Conservation (phyloP, 164 flowering plant genomes). For the Annona cherimola region DNA sequence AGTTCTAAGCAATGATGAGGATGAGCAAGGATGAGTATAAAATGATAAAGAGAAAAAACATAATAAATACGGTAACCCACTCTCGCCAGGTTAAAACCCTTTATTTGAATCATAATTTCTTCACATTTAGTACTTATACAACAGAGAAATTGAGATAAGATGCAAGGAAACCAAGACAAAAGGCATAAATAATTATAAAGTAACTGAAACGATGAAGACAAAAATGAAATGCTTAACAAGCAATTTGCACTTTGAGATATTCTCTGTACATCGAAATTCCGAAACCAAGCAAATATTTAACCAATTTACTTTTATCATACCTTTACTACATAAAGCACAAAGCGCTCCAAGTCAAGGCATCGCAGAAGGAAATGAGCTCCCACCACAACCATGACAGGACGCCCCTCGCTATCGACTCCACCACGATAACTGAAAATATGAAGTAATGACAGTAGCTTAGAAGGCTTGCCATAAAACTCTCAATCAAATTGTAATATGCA, state of each 20-base stretch:
- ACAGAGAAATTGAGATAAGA: not conserved
- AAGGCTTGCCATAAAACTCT: not conserved
- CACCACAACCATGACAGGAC: constrained; percentile 97
- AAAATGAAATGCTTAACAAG: too few relatives aligned
- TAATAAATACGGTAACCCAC: too few relatives aligned
- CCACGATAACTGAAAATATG: constrained; percentile 77
- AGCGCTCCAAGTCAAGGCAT: constrained; percentile 98
- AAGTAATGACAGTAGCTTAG: not conserved
- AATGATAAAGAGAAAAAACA: too few relatives aligned
- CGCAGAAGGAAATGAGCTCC: constrained; percentile 98
- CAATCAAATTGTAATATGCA: not conserved
- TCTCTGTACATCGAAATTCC: not conserved
- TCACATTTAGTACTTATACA: not conserved
- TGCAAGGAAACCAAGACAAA: not conserved
- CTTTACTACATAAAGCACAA: constrained; percentile 85
- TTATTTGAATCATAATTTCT: too few relatives aligned
- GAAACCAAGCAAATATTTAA: not conserved
- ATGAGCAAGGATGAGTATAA: too few relatives aligned
- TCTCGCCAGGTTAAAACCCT: too few relatives aligned
- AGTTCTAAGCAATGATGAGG: too few relatives aligned
- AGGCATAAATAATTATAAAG: not conserved
- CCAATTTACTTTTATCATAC: constrained; percentile 23
- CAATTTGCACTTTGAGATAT: not conserved
- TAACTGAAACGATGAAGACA: not conserved
- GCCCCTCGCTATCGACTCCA: constrained; percentile 97